Percentiles rank a stretch among this genome's conserved stretches.
These are phyloP conservation scores for Phytophthora quininea DNA, from an alignment of 352 stramenopile species.

Conservation along the genomic window DNA sequence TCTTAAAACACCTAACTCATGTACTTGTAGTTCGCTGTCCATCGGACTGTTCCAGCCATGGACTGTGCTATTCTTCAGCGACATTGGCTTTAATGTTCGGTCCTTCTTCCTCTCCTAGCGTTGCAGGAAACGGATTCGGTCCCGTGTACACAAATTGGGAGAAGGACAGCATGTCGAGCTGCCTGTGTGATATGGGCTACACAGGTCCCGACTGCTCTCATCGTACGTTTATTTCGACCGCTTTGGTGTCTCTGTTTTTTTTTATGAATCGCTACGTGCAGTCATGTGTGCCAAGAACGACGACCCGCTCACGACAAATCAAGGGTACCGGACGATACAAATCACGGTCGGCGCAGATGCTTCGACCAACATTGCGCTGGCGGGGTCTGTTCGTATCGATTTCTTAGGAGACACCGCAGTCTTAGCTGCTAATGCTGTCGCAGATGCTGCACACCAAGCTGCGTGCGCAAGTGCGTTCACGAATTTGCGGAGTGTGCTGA, in stretches of 20 bases:
- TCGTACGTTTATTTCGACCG: constrained; percentile 33
- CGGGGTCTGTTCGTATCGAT: constrained; percentile 42
- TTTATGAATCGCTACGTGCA: constrained; percentile 7
- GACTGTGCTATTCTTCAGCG: constrained; percentile 63
- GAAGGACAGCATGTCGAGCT: constrained; percentile 74
- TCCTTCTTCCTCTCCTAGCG: constrained; percentile 38
- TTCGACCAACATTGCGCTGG: constrained; percentile 24
- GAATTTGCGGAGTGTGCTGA: constrained; percentile 46
- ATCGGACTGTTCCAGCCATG: constrained; percentile 67
- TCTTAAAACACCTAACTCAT: not conserved
- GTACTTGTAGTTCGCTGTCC: constrained; percentile 51
- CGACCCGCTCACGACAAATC: constrained; percentile 77
- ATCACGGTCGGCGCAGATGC: constrained; percentile 50
- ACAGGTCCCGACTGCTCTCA: constrained; percentile 85
- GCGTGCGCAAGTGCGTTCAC: constrained; percentile 54
- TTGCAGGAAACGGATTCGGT: constrained; percentile 49
- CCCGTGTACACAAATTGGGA: constrained; percentile 88
- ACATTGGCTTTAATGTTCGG: constrained; percentile 58
- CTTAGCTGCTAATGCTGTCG: constrained; percentile 40
- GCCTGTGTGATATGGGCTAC: constrained; percentile 86
- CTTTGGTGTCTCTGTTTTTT: not conserved
- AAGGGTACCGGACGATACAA: constrained; percentile 65
- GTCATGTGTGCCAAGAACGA: constrained; percentile 90
- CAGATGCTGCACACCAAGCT: constrained; percentile 34
- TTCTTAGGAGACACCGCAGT: constrained; percentile 58